Base-by-base conservation (phyloP, 148 eudicot genomes). In the Nyssa sinensis region DNA sequence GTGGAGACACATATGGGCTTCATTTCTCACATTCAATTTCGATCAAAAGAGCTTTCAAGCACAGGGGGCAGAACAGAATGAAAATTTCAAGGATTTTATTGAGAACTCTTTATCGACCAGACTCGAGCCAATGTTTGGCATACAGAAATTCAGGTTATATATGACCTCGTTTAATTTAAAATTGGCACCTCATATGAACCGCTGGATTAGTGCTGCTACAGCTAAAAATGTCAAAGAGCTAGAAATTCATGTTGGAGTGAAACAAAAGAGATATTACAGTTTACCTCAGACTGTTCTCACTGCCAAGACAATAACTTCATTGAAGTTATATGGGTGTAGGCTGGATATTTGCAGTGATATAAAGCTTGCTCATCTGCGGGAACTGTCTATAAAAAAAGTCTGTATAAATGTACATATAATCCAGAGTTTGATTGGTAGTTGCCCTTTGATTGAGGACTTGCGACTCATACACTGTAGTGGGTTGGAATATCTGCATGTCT, bases 361-460 rank as follows among this genome's bases (percentile, higher is more conserved):
- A n/a, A 71, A 71, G 62, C 78, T 84, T 30, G 32, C 75, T 55
- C 81, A 81, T 68, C 76, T 84, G 47, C 49, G 41, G 35, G 77
- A 62, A 7, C 63, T 84, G 33, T 84, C 84, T 21, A 74, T 84
- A 28, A 84, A 81, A 65, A 64, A 58, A n/a, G 27, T 34, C 58
- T 33, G 4, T 6, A 47, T 84, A 21, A 30, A 75, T 75, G 51
- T 8, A 0, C 17, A 62, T 64, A 53, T 75, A 53, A 33, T 84
- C 61, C 41, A 81, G 44, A 66, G 72, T 12, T 78, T 84, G 33
- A 70, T 81, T 57, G 29, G 24, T 33, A 17, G 78, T 64, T 81
- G 84, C 72, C 84, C 84, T 55, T 67, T 67, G 64, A 55, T 84
- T 16, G 82, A 84, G 78, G 87, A 81, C 65, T 58, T 84, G 77